These are phyloP conservation scores for Hexamita inflata DNA, from an alignment of 208 protist genomes.

Conservation along the genomic window DNA sequence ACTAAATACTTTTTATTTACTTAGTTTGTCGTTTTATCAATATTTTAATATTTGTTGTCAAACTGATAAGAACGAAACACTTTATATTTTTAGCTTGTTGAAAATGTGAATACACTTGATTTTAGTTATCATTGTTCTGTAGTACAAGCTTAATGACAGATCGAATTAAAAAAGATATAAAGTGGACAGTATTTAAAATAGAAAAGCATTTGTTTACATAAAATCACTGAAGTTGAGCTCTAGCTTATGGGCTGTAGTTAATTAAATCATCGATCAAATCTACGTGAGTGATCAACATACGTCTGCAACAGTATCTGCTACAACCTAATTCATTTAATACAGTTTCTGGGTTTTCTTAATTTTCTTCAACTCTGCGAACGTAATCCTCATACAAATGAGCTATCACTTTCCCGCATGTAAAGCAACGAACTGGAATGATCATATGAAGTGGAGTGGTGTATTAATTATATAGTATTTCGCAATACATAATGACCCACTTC, in stretches of 20 bases:
- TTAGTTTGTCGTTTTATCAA: too few species aligned
- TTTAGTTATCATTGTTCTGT: too few species aligned
- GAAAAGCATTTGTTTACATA: too few species aligned
- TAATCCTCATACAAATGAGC: constrained; percentile 30
- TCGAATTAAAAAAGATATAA: too few species aligned
- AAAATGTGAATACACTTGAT: too few species aligned
- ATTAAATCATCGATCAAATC: constrained; percentile 94
- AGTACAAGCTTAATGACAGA: too few species aligned
- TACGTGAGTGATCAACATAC: constrained; percentile 97
- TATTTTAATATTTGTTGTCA: too few species aligned
- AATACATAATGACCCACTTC: neutral
- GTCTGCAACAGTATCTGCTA: constrained; percentile 93
- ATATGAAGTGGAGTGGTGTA: constrained; percentile 2
- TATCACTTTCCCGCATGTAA: constrained; percentile 42
- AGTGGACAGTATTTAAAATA: too few species aligned
- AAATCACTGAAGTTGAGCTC: too few species aligned
- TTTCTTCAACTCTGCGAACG: neutral
- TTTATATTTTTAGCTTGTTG: too few species aligned
- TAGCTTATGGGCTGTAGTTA: constrained; percentile 52
- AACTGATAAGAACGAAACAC: too few species aligned
- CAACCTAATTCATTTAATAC: constrained; percentile 77
- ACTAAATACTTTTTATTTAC: too few species aligned
- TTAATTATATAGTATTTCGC: neutral
- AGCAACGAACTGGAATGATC: constrained; percentile 44
- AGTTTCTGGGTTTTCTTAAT: neutral